Conservation (phyloP, 2,329 filamentous ascomycete genomes). For the Cytospora leucostoma region DNA sequence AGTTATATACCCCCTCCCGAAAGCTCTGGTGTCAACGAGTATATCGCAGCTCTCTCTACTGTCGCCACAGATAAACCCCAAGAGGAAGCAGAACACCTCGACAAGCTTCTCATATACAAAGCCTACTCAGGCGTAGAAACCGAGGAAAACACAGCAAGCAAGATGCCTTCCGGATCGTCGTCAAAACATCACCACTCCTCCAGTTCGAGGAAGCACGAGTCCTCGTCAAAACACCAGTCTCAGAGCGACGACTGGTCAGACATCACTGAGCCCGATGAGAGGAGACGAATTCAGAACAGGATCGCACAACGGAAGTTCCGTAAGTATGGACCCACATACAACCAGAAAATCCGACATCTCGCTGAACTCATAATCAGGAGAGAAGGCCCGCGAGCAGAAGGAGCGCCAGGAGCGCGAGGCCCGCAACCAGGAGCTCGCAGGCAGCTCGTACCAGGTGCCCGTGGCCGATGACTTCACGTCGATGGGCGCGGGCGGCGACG, state of each 20-base stretch:
- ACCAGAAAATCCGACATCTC: not conserved
- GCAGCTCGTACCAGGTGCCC: slow-evolving; percentile 64
- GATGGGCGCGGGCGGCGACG: slow-evolving; percentile 34
- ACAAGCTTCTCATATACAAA: slow-evolving; percentile 11
- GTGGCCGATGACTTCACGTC: slow-evolving; percentile 54
- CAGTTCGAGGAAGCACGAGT: slow-evolving; percentile 12
- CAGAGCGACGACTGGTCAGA: slow-evolving; percentile 68
- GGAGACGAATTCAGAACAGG: slow-evolving; percentile 74
- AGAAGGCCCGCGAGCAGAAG: slow-evolving; percentile 68
- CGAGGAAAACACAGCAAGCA: slow-evolving; percentile 29
- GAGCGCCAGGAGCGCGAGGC: slow-evolving; percentile 65
- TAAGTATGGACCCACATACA: slow-evolving; percentile 45
- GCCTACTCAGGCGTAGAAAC: slow-evolving; percentile 37
- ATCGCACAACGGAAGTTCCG: slow-evolving; percentile 76
- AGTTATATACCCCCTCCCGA: slow-evolving; percentile 25
- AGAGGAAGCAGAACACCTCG: slow-evolving; percentile 5
- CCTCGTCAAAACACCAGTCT: slow-evolving; percentile 40
- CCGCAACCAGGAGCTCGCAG: slow-evolving; percentile 65
- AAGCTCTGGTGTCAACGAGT: slow-evolving; percentile 17
- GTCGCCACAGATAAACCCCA: not conserved
- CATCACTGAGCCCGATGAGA: slow-evolving; percentile 68
- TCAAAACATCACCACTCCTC: slow-evolving; percentile 34
- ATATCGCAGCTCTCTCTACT: slow-evolving; percentile 16
- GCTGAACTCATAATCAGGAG: slow-evolving; percentile 50
- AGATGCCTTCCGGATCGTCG: slow-evolving; percentile 38